These are phyloP conservation scores for Kwoniella sp. DNA, from an alignment of 768 basidiomycete species.

Conservation along the genomic window DNA sequence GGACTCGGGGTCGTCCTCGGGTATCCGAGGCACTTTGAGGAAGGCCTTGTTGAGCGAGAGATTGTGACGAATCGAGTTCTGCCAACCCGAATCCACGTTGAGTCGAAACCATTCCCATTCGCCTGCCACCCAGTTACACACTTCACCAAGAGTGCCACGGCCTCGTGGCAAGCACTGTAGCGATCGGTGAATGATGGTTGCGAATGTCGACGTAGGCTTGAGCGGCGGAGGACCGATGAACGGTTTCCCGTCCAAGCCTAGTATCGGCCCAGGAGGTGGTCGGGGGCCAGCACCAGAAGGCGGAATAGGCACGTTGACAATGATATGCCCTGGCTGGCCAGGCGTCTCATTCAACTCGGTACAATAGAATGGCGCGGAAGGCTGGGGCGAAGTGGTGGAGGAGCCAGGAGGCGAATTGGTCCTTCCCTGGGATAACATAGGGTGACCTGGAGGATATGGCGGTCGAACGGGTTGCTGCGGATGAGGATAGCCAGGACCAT, in stretches of 20 bases:
- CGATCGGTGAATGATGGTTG: slow-evolving; percentile 83
- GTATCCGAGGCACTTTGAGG: slow-evolving; percentile 78
- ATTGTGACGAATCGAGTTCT: slow-evolving; percentile 93
- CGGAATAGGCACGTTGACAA: slow-evolving; percentile 45
- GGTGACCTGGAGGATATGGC: slow-evolving; percentile 5
- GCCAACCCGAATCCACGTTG: slow-evolving; percentile 80
- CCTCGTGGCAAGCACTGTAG: slow-evolving; percentile 58
- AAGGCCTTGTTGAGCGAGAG: slow-evolving; percentile 90
- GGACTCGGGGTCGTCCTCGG: slow-evolving; percentile 62
- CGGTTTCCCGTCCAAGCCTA: slow-evolving; percentile 45
- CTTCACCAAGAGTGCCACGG: slow-evolving; percentile 78
- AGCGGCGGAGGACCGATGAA: slow-evolving; percentile 58
- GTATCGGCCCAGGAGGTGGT: slow-evolving; percentile 42
- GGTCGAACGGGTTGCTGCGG: slow-evolving; percentile 9
- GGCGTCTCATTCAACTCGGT: slow-evolving; percentile 57
- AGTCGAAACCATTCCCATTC: slow-evolving; percentile 86
- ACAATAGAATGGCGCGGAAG: slow-evolving; percentile 52
- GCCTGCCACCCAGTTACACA: slow-evolving; percentile 84
- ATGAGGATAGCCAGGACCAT: slow-evolving; percentile 3
- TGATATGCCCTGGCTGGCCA: slow-evolving; percentile 43
- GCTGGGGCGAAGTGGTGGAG: slow-evolving; percentile 33
- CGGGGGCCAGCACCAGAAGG: slow-evolving; percentile 45
- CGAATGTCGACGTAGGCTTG: slow-evolving; percentile 85
- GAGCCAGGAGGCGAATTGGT: slow-evolving; percentile 8
- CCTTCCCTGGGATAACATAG: slow-evolving; percentile 4